Evolutionary conservation across 176 grass and related monocot species (phyloP).

Genomic region (Carex myosuroides): DNA sequence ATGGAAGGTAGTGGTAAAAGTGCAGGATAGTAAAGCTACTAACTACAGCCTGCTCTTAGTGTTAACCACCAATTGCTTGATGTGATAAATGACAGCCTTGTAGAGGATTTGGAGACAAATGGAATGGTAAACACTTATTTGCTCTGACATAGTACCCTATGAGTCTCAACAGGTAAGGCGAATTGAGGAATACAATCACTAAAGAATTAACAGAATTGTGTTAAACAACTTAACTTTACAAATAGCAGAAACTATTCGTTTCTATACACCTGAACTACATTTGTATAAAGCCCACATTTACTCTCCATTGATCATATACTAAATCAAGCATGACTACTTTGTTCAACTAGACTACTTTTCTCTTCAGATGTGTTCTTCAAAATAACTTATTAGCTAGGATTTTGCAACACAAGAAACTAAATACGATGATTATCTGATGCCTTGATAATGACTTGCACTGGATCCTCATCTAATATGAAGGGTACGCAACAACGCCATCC

Average conservation of each 20-base stretch:
- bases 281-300: neutral
- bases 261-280: neutral
- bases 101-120: no score
- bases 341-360: neutral
- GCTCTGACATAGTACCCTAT: no score
- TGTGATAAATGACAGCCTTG: no score
- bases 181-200: neutral
- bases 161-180: neutral
- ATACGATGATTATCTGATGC: neutral
- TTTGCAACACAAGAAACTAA: neutral
- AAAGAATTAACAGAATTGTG: neutral
- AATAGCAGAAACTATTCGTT: neutral
- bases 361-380: neutral
- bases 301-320: neutral
- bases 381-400: neutral
- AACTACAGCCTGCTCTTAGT: neutral
- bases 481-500: neutral
- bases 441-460: neutral
- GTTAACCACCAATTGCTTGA: no score
- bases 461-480: neutral
- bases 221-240: neutral
- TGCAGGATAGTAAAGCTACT: neutral
- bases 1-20: neutral
- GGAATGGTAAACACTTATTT: no score
- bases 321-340: neutral